phyloP scores from a whole-genome alignment of 805 yeast genomes.

The Kuraishia capsulata region DNA sequence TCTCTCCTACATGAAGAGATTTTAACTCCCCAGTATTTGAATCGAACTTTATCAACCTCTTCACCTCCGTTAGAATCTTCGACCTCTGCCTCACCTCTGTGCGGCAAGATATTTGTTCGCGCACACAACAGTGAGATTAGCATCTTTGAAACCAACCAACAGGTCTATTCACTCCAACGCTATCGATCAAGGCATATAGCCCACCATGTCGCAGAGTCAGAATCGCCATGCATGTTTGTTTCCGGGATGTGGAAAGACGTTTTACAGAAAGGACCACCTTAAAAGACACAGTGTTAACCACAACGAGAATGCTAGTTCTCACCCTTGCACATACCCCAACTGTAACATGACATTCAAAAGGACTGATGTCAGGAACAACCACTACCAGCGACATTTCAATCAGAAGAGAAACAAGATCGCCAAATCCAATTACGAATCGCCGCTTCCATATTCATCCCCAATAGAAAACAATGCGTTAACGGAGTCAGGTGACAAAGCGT shows the following conservation, averaged over 20 bases:
- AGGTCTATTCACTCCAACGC: no score
- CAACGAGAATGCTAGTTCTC: constrained; percentile 25
- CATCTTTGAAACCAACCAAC: no score
- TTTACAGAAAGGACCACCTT: constrained; percentile 50
- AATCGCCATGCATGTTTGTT: no score
- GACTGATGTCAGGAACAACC: constrained; percentile 37
- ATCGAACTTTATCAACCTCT: no score
- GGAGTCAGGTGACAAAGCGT: neutral
- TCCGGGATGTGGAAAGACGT: constrained; percentile 35
- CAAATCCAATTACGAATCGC: neutral
- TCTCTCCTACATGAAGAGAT: no score
- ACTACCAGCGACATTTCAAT: constrained; percentile 24
- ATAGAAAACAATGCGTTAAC: neutral
- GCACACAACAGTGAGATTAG: no score
- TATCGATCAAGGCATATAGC: no score
- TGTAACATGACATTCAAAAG: constrained; percentile 49
- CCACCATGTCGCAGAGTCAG: no score
- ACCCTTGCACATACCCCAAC: constrained; percentile 34
- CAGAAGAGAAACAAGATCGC: neutral
- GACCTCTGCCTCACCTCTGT: no score
- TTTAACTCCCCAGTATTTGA: no score
- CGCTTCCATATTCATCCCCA: neutral
- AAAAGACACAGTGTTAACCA: constrained; percentile 50
- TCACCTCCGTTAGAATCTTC: no score
- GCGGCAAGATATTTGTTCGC: no score